Evolutionary conservation across 1,139 yeast genomes (phyloP).

Genomic region (Protomyces lactucae-debilis): DNA sequence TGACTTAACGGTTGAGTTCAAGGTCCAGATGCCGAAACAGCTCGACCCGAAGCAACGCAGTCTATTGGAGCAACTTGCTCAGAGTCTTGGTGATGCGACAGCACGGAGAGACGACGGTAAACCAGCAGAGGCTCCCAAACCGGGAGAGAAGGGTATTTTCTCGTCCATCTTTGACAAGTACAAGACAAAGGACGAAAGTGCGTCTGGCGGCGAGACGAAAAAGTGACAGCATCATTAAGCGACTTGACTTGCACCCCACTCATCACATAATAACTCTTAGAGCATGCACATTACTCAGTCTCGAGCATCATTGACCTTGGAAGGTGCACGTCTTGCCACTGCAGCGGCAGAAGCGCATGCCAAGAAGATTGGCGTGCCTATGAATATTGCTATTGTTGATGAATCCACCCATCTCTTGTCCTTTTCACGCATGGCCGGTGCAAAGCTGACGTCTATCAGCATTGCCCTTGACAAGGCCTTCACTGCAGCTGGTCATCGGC

Average conservation of each 20-base stretch:
- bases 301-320: slow-evolving; percentile 5
- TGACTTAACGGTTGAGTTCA: slow-evolving; percentile 69
- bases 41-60: slow-evolving; percentile 51
- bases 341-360: slow-evolving; percentile 18
- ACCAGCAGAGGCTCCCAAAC: not conserved
- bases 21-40: slow-evolving; percentile 52
- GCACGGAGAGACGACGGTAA: slow-evolving; percentile 47
- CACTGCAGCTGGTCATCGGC: slow-evolving; percentile 20
- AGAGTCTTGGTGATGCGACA: slow-evolving; percentile 69
- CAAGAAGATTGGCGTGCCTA: slow-evolving; percentile 15
- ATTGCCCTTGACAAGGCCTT: slow-evolving; percentile 25
- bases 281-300: not conserved
- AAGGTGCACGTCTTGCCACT: slow-evolving; percentile 19
- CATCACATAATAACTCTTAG: not conserved
- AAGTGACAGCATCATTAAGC: not conserved
- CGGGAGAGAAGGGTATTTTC: slow-evolving; percentile 2
- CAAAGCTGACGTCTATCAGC: slow-evolving; percentile 19
- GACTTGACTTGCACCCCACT: not conserved
- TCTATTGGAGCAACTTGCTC: slow-evolving; percentile 91
- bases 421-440: slow-evolving; percentile 19
- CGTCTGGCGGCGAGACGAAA: not conserved
- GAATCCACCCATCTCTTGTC: slow-evolving; percentile 6
- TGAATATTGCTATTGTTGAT: slow-evolving; percentile 25
- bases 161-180: slow-evolving; percentile 24
- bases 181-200: slow-evolving; percentile 3